Evolutionary conservation across 176 grass and related monocot genomes (phyloP).

Genomic region (Sorghum bicolor): DNA sequence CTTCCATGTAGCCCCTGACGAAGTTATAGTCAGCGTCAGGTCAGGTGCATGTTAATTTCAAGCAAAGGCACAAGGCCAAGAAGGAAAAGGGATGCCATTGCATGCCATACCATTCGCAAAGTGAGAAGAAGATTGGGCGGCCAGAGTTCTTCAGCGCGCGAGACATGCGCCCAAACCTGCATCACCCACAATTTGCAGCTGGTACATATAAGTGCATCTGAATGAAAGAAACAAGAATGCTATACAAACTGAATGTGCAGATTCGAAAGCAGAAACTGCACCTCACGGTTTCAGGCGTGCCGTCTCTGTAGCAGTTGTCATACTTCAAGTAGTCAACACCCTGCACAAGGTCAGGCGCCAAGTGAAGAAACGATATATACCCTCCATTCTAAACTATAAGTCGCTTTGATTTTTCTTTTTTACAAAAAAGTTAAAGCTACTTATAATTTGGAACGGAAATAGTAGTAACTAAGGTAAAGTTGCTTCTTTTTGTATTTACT

Average conservation of each 20-base stretch:
- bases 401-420: no score
- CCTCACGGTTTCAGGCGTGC: conserved; percentile 33
- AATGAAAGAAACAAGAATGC: neutral
- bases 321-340: conserved; percentile 78
- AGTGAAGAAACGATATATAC: neutral
- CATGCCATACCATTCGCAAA: conserved; percentile 61
- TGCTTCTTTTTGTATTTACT: neutral
- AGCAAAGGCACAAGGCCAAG: neutral
- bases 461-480: neutral
- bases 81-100: neutral
- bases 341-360: neutral
- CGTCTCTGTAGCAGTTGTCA: conserved; percentile 55
- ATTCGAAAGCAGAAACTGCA: neutral
- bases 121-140: conserved; percentile 58
- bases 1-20: conserved; percentile 45
- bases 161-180: conserved; percentile 52
- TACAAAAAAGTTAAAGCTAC: no score
- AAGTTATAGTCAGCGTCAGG: neutral
- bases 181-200: neutral
- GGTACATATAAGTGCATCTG: neutral
- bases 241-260: neutral
- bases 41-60: neutral
- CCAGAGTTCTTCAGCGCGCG: conserved; percentile 34
- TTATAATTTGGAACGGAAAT: no score
- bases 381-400: no score